phyloP scores from a whole-genome alignment of 176 grass and related monocot species.

The Avena eriantha region DNA sequence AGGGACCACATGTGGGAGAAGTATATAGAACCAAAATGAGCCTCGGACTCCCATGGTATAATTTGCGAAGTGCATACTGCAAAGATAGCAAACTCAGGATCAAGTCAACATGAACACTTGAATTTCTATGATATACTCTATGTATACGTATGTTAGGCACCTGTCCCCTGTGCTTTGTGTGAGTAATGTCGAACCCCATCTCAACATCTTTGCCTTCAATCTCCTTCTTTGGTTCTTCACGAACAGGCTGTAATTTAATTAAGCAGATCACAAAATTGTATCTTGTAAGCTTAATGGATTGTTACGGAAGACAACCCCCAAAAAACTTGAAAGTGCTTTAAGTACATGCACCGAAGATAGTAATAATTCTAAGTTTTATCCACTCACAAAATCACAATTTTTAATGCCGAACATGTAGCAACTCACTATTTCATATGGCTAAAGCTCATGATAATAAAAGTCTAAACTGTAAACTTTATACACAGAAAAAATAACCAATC shows the following conservation, averaged over 20 bases:
- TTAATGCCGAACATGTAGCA: neutral
- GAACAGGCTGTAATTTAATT: constrained; percentile 65
- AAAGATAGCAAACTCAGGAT: constrained; percentile 40
- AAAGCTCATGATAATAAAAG: constrained; percentile 5
- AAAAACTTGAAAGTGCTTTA: neutral
- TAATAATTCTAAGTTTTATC: neutral
- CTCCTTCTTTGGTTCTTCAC: constrained; percentile 80
- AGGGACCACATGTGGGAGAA: constrained; percentile 96
- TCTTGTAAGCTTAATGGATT: constrained; percentile 15
- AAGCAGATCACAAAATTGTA: constrained; percentile 31
- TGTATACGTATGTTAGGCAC: constrained; percentile 44
- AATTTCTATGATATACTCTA: constrained; percentile 1
- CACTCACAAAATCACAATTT: neutral
- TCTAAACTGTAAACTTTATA: constrained; percentile 27
- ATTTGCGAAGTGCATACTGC: constrained; percentile 93
- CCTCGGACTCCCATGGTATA: constrained; percentile 94
- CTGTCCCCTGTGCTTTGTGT: constrained; percentile 88
- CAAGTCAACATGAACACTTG: constrained; percentile 41
- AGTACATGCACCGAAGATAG: neutral
- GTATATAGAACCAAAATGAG: constrained; percentile 94
- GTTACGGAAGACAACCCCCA: constrained; percentile 1
- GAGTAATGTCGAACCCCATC: constrained; percentile 95
- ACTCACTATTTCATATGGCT: constrained; percentile 10
- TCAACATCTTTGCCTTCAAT: constrained; percentile 72
- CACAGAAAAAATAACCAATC: neutral